Base-by-base conservation (phyloP, 345 rosid genomes). In the Linum trigynum region DNA sequence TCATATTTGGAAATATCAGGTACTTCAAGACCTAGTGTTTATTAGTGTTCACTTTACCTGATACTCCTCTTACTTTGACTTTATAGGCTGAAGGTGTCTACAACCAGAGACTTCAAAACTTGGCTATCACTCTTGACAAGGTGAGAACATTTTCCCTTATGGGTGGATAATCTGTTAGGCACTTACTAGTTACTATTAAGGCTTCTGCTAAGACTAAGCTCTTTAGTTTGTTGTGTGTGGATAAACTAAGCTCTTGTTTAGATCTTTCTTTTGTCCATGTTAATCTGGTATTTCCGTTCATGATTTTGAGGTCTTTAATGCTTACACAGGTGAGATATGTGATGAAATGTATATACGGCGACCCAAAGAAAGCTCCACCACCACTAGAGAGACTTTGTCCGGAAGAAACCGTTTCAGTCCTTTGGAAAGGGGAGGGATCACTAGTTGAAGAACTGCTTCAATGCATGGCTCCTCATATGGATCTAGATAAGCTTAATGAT, bases 51-150 rank as follows among this genome's bases (percentile, higher is more conserved):
- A 23, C 32, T n/a, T 55, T 5, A 43, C 37, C 64, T 59, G 39
- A 37, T 66, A 35, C 71, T 80, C 79, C 77, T 64, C 15, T 60
- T 62, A 9, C 10, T 48, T 48, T 43, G 1, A 65, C 56, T 69
- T 78, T 61, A 64, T 74, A 95, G 99, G 99, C 99, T 63, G 99
- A 95, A 83, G 99, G 99, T 67, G 99, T 95, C 67, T 91, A 88
- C 79, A 95, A 95, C 77, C 99, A 95, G 88, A 87, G 99, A 81
- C 96, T 95, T 75, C 99, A 95, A 78, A 95, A 95, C 82, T 75
- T 95, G 86, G 99, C 99, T 41, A 80, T 89, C 57, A 95, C 97
- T 68, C 95, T 95, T 73, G 99, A 95, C 82, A 95, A 95, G 97
- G 99, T 95, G 73, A 71, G 32, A 23, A 23, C 32, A 23, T 23